Evolutionary conservation across 179 eudicot species (phyloP).

Genomic region (Amaranthus tricolor): DNA sequence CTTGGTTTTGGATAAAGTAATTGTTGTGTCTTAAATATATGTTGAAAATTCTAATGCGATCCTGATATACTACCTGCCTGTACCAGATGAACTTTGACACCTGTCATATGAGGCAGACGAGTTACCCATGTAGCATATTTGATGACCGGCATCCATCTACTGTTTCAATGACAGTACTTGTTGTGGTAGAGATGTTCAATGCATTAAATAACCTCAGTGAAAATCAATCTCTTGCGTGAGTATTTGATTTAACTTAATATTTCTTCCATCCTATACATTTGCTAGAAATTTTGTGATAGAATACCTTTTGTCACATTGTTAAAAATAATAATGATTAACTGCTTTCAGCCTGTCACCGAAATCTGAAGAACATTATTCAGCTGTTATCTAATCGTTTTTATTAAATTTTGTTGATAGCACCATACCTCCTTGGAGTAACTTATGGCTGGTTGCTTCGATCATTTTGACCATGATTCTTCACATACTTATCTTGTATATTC

Average conservation of each 20-base stretch:
- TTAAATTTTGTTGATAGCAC: constrained; percentile 45
- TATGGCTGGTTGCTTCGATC: constrained; percentile 95
- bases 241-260: constrained; percentile 20
- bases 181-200: constrained; percentile 99
- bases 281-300: neutral
- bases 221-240: constrained; percentile 97
- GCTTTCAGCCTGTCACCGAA: neutral
- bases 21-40: neutral
- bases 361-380: neutral
- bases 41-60: neutral
- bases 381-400: constrained; percentile 19
- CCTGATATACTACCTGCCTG: constrained; percentile 19
- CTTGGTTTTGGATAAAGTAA: no score
- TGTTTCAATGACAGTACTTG: constrained; percentile 98
- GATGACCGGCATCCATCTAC: constrained; percentile 97
- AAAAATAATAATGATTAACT: neutral
- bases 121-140: constrained; percentile 77
- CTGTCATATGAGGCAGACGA: constrained; percentile 76
- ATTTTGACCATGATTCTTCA: constrained; percentile 89
- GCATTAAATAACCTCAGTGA: constrained; percentile 97
- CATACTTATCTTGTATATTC: constrained; percentile 77
- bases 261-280: neutral
- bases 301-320: neutral
- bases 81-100: constrained; percentile 93
- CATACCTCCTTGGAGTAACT: constrained; percentile 94